Evolutionary conservation across 1,139 yeast genomes (phyloP).

Genomic region (Sugiyamaella novakii): DNA sequence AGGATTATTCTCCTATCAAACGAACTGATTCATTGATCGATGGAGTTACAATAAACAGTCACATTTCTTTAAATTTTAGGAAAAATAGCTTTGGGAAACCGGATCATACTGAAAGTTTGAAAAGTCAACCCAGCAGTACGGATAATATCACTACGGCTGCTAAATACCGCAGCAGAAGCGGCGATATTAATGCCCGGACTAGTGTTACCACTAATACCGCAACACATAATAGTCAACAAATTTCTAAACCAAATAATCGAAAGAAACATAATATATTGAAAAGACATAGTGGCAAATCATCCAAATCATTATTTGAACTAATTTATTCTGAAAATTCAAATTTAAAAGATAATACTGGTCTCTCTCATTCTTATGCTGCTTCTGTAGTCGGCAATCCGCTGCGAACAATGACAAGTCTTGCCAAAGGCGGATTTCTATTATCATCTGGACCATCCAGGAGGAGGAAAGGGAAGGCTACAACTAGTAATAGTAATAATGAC

Average conservation of each 20-base stretch:
- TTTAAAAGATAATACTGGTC: background rate
- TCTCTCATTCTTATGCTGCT: slow-evolving; percentile 1
- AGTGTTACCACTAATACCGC: too few species aligned
- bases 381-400: slow-evolving; percentile 3
- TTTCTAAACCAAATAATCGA: background rate
- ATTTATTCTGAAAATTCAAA: background rate
- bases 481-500: background rate
- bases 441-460: slow-evolving; percentile 13
- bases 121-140: too few species aligned
- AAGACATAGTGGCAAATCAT: too few species aligned
- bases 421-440: slow-evolving; percentile 22
- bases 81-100: background rate
- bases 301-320: too few species aligned
- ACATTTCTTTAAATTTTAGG: background rate
- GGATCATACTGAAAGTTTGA: background rate
- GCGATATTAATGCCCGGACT: too few species aligned
- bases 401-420: slow-evolving; percentile 17
- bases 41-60: slow-evolving; percentile 5
- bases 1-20: too few species aligned
- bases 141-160: too few species aligned
- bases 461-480: slow-evolving; percentile 5
- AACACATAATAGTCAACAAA: too few species aligned
- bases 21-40: background rate
- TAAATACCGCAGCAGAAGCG: too few species aligned
- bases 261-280: too few species aligned